Conservation (phyloP, 148 eudicot species). For the Vaccinium myrtillus region DNA sequence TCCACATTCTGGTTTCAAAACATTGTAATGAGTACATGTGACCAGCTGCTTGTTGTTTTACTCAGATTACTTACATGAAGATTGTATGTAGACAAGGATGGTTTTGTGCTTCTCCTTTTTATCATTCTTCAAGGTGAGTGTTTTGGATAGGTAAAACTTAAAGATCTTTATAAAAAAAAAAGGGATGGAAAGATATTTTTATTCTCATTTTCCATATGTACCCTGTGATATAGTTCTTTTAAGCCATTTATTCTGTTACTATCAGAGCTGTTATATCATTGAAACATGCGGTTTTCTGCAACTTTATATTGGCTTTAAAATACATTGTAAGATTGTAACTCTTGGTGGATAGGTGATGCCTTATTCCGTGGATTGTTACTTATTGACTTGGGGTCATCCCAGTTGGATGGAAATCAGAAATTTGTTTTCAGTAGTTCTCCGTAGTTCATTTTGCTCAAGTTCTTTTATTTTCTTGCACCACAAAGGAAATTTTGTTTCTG, state of each 20-base stretch:
- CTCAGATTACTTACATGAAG: slow-evolving; percentile 74
- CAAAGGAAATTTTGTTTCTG: neutral
- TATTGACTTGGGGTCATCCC: neutral
- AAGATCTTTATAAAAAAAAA: neutral
- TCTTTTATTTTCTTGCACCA: neutral
- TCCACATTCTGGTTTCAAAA: neutral
- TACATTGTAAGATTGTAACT: neutral
- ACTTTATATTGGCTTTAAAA: neutral
- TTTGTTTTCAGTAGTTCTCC: neutral
- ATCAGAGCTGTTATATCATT: no score
- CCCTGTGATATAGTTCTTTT: neutral
- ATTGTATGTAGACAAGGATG: slow-evolving; percentile 88
- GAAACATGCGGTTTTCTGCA: neutral
- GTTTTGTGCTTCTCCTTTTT: slow-evolving; percentile 68
- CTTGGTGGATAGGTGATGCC: neutral
- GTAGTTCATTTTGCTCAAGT: slow-evolving; percentile 14
- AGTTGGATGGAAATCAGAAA: neutral
- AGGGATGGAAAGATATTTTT: neutral
- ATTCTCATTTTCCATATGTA: neutral
- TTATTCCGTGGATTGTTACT: neutral
- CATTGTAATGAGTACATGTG: neutral
- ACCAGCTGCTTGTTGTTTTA: slow-evolving; percentile 9
- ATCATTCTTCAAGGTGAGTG: slow-evolving; percentile 73
- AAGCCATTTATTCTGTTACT: neutral
- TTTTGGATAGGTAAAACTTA: neutral